phyloP scores from a whole-genome alignment of 192 early-diverging fungal species.

The Powellomyces hirtus region DNA sequence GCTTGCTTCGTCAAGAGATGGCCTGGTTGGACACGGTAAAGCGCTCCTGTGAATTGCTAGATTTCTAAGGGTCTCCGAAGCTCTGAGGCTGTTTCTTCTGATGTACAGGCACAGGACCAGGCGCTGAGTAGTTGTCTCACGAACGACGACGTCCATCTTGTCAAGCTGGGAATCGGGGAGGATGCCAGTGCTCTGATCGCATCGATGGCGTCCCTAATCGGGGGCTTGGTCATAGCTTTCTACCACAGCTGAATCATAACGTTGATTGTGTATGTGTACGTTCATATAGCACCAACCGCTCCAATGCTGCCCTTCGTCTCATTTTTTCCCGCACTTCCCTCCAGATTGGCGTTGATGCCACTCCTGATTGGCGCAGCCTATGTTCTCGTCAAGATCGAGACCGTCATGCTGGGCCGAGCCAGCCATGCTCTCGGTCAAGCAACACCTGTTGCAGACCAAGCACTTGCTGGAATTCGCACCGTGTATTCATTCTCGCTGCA shows the following conservation, averaged over 20 bases:
- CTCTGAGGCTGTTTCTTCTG: too few species aligned
- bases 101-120: slow-evolving; percentile 14
- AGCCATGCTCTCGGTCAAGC: slow-evolving; percentile 13
- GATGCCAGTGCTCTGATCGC: slow-evolving; percentile 5
- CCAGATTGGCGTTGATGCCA: slow-evolving; percentile 49
- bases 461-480: slow-evolving; percentile 76
- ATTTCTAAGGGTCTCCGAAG: too few species aligned
- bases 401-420: slow-evolving; percentile 71
- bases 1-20: slow-evolving; percentile 34
- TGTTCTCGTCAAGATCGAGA: slow-evolving; percentile 69
- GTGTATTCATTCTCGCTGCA: slow-evolving; percentile 79
- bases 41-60: background rate
- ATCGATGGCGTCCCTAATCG: background rate
- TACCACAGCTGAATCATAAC: background rate
- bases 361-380: slow-evolving; percentile 66
- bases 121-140: slow-evolving; percentile 20
- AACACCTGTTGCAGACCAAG: slow-evolving; percentile 74
- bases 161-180: slow-evolving; percentile 30
- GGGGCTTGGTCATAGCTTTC: slow-evolving; percentile 2
- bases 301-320: background rate
- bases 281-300: too few species aligned
- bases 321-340: background rate
- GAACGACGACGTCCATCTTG: slow-evolving; percentile 17
- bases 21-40: slow-evolving; percentile 35
- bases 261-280: slow-evolving; percentile 12